These are phyloP conservation scores for Sungouiozyma ichnusensis DNA, from an alignment of 805 yeast species.

Conservation along the genomic window DNA sequence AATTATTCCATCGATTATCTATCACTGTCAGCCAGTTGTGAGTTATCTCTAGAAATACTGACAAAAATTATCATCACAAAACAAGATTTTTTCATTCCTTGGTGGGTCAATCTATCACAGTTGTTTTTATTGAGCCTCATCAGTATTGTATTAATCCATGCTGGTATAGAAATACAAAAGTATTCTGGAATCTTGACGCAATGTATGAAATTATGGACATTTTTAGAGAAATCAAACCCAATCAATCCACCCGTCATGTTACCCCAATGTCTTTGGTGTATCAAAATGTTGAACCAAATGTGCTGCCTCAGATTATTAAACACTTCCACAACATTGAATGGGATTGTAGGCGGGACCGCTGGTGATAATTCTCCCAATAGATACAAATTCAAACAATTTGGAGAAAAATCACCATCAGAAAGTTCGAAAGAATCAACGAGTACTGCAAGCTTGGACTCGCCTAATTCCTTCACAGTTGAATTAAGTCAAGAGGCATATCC, in stretches of 20 bases:
- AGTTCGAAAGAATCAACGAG: neutral
- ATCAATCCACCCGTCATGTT: slow-evolving; percentile 36
- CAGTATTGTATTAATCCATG: slow-evolving; percentile 33
- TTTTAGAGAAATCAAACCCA: slow-evolving; percentile 25
- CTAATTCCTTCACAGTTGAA: neutral
- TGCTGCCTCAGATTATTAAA: slow-evolving; percentile 36
- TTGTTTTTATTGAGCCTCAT: slow-evolving; percentile 37
- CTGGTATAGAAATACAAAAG: slow-evolving; percentile 27
- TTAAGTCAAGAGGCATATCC: neutral
- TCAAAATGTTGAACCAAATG: slow-evolving; percentile 45
- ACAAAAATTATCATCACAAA: slow-evolving; percentile 16
- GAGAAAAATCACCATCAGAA: slow-evolving; percentile 4
- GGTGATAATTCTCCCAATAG: slow-evolving; percentile 43
- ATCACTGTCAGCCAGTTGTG: slow-evolving; percentile 5
- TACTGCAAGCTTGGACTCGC: neutral
- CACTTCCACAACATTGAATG: slow-evolving; percentile 29
- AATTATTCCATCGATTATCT: slow-evolving; percentile 9
- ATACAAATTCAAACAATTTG: slow-evolving; percentile 39
- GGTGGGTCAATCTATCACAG: slow-evolving; percentile 41
- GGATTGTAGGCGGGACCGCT: slow-evolving; percentile 39
- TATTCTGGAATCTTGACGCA: slow-evolving; percentile 8
- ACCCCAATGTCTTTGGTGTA: slow-evolving; percentile 51
- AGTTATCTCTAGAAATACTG: slow-evolving; percentile 21
- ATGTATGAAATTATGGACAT: slow-evolving; percentile 15
- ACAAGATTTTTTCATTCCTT: slow-evolving; percentile 32